These are phyloP conservation scores for Gaeumannomyces tritici DNA, from an alignment of 2,329 filamentous ascomycete species.

Conservation along the genomic window DNA sequence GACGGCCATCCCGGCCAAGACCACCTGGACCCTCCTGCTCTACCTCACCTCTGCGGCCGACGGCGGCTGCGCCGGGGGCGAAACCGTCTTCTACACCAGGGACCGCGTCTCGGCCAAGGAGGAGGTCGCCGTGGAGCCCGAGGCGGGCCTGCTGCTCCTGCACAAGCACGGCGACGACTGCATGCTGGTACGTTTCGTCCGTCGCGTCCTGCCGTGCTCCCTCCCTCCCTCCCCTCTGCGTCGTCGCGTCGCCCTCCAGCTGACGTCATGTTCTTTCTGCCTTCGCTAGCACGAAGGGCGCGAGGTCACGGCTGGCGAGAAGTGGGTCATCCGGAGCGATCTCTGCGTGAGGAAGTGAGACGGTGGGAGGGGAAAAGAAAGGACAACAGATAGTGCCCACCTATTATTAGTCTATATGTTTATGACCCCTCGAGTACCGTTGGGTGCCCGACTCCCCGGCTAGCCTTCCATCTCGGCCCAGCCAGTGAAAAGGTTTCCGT, in stretches of 20 bases:
- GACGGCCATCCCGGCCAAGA: slow-evolving; percentile 45
- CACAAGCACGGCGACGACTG: slow-evolving; percentile 88
- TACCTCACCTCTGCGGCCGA: slow-evolving; percentile 72
- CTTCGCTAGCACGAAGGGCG: slow-evolving; percentile 50
- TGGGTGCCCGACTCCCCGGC: too few relatives aligned
- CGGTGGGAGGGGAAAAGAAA: too few relatives aligned
- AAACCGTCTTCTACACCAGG: slow-evolving; percentile 85
- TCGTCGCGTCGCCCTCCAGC: background rate
- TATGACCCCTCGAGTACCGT: too few relatives aligned
- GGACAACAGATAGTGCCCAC: background rate
- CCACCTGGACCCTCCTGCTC: slow-evolving; percentile 85
- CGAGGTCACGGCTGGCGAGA: slow-evolving; percentile 57
- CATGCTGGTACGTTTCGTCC: slow-evolving; percentile 49
- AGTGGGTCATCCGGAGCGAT: slow-evolving; percentile 67
- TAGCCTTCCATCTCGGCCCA: too few relatives aligned
- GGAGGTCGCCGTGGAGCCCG: slow-evolving; percentile 62
- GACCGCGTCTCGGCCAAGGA: slow-evolving; percentile 45
- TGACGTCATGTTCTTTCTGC: background rate
- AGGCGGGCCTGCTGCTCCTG: slow-evolving; percentile 77
- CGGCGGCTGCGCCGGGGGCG: slow-evolving; percentile 65
- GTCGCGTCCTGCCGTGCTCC: too few relatives aligned
- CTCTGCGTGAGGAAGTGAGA: slow-evolving; percentile 41
- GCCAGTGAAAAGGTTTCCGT: too few relatives aligned
- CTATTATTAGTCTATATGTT: background rate
- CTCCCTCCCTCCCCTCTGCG: too few relatives aligned